Conservation (phyloP, 1,284 basidiomycete genomes). For the Cystobasidiaceae sp. region DNA sequence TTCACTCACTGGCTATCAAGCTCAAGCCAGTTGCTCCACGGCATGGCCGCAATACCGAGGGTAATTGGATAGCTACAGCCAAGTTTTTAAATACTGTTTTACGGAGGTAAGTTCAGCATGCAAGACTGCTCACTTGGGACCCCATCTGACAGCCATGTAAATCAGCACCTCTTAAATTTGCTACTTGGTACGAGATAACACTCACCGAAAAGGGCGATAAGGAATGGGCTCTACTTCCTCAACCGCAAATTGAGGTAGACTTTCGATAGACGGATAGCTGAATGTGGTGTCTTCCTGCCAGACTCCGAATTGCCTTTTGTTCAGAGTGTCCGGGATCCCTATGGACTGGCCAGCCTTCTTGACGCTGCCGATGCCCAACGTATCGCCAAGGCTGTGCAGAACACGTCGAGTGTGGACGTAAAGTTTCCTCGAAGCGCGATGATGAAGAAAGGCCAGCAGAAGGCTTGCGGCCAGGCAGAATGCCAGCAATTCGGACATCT, state of each 20-base stretch:
- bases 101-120: no score
- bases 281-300: not conserved
- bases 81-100: no score
- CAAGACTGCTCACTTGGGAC: conserved; percentile 9
- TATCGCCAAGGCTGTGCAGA: no score
- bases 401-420: no score
- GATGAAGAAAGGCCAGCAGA: no score
- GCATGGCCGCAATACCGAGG: conserved; percentile 16
- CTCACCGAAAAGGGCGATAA: conserved; percentile 24
- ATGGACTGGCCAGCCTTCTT: no score
- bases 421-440: no score
- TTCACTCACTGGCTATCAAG: conserved; percentile 23
- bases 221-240: conserved; percentile 26
- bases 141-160: conserved; percentile 17
- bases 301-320: not conserved
- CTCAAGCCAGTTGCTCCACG: conserved; percentile 30
- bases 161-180: no score
- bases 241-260: conserved; percentile 1
- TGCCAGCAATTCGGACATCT: no score
- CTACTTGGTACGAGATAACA: not conserved
- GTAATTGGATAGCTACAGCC: not conserved
- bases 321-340: not conserved
- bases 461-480: no score
- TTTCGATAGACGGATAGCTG: not conserved
- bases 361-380: no score